Evolutionary conservation across 2,329 filamentous ascomycete genomes (phyloP).

Genomic region (Kalaharituber pfeilii): DNA sequence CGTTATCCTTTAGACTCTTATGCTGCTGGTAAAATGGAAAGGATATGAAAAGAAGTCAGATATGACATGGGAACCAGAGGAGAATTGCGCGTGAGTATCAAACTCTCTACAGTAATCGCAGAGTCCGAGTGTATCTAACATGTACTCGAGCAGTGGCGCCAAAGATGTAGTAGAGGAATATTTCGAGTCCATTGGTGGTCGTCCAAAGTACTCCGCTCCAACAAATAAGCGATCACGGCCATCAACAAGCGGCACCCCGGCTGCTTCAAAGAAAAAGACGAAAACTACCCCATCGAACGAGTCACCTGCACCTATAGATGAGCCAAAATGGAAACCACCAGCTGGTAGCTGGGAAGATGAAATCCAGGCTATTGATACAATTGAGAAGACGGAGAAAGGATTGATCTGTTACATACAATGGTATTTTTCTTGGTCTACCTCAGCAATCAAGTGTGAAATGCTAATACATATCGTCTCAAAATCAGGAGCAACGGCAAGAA

Average conservation of each 20-base stretch:
- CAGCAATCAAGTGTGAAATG: not conserved
- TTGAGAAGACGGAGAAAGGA: conserved; percentile 44
- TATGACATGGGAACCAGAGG: conserved; percentile 62
- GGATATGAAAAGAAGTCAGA: conserved; percentile 55
- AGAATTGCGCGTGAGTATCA: conserved; percentile 42
- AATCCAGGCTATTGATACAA: conserved; percentile 52
- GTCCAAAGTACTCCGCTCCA: conserved; percentile 32
- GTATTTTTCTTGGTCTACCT: conserved; percentile 8
- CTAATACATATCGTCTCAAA: conserved; percentile 34
- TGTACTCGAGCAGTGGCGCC: conserved; percentile 9
- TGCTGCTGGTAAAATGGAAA: conserved; percentile 65
- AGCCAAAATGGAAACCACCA: conserved; percentile 45
- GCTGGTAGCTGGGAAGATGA: conserved; percentile 59
- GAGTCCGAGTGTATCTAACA: not conserved
- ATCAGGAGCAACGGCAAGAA: conserved; percentile 59
- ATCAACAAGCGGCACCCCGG: conserved; percentile 25
- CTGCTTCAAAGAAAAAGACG: conserved; percentile 20
- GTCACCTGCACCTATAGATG: conserved; percentile 34
- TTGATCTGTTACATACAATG: conserved; percentile 41
- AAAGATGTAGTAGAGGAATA: conserved; percentile 46
- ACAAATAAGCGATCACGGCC: conserved; percentile 42
- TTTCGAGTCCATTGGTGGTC: conserved; percentile 44
- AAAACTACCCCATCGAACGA: conserved; percentile 27
- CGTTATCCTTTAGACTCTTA: conserved; percentile 27
- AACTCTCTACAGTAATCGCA: not conserved